Base-by-base conservation (phyloP, 345 rosid genomes). In the Eucalyptus shirleyi region DNA sequence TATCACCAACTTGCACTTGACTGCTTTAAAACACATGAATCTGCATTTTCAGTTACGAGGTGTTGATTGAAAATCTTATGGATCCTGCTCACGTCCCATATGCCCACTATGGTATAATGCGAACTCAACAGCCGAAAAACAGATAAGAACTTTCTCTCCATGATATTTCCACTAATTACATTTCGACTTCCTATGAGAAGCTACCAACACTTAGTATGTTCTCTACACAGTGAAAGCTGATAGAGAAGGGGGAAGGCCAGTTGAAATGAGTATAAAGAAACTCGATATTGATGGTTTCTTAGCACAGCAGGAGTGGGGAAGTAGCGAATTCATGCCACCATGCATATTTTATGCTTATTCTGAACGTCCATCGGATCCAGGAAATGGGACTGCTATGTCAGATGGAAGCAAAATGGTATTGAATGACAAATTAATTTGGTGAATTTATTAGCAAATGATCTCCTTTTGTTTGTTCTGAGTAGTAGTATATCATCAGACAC, bases 41-140 rank as follows among this genome's bases (percentile, higher is more conserved):
- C 30, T 49, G 47, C 88, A 62, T 60, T 93, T 92, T 92, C 91
- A 96, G 99, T 93, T 95, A 97, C 45, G 99, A 97, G 88, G 95
- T 97, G 50, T 89, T 96, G 92, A 50, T 96, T 55, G 99, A 96
- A 92, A 97, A 97, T 87, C 95, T 96, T 56, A 96, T 96, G 99
- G 99, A 97, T 92, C 99, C 98, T 72, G 95, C 98, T 91, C 99
- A 97, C 92, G 98, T 96, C 90, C 99, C 97, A 21, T 96, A 96
- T 91, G 98, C 99, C 67, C 99, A 96, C 91, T 93, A 95, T 89
- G 96, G 99, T 90, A 72, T 97, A 87, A 93, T 96, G 98, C 89
- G 80, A 91, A 89, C 90, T 51, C 86, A 55, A 62, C 87, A 87
- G 86, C 95, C 94, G 9, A 93, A 92, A 91, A 94, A 96, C 86